A percentile compares a stretch with the other conserved stretches of the same genome.
Evolutionary conservation across 108 stramenopile genomes (phyloP).

Genomic region (Skeletonema grethae): DNA sequence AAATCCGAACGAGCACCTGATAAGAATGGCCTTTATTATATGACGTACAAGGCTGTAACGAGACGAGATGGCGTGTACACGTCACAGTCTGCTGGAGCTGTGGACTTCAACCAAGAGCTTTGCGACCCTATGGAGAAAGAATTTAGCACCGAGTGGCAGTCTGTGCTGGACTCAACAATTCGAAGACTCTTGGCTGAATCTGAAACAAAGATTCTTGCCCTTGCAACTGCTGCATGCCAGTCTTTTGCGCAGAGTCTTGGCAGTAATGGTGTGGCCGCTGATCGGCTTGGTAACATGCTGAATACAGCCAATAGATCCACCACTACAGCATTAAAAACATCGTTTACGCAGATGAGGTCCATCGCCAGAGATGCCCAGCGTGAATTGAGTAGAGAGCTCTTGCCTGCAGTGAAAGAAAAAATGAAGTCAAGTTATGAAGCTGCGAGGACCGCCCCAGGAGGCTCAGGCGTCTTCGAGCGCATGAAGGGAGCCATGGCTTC

Average conservation of each 20-base stretch:
- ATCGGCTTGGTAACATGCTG: conserved; percentile 30
- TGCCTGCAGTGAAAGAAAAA: conserved; percentile 35
- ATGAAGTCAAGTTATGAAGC: conserved; percentile 40
- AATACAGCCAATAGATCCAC: conserved; percentile 36
- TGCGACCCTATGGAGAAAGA: conserved; percentile 55
- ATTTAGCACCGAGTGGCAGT: conserved; percentile 47
- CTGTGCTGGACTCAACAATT: conserved; percentile 32
- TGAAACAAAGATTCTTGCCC: conserved; percentile 22
- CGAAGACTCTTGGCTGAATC: conserved; percentile 16
- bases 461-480: conserved; percentile 39
- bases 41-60: conserved; percentile 40
- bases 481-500: conserved; percentile 42
- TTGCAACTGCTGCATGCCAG: conserved; percentile 17
- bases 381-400: conserved; percentile 40
- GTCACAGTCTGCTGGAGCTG: conserved; percentile 32
- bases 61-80: conserved; percentile 50
- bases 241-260: conserved; percentile 13
- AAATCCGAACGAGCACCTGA: conserved; percentile 26
- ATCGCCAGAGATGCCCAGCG: conserved; percentile 34
- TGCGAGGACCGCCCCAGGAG: conserved; percentile 29
- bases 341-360: conserved; percentile 25
- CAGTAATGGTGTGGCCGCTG: conserved; percentile 18
- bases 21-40: conserved; percentile 36
- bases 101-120: conserved; percentile 49
- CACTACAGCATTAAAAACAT: conserved; percentile 25